phyloP scores from a whole-genome alignment of 202 grass and related monocot genomes.

The Schoenoplectus tabernaemontani region DNA sequence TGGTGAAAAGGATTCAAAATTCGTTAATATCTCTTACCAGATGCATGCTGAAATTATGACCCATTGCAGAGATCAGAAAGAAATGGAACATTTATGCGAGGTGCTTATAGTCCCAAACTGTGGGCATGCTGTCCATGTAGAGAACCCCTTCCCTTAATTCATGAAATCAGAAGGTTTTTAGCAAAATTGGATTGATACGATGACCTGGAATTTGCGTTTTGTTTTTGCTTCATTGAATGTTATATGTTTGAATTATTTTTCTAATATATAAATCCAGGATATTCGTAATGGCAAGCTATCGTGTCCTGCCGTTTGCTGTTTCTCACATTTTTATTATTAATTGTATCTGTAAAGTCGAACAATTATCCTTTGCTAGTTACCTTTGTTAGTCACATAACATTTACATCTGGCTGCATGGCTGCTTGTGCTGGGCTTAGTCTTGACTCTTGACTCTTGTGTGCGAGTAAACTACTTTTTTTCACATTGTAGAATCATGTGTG shows the following conservation, averaged over 20 bases:
- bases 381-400: too few species aligned
- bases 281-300: background rate
- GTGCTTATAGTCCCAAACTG: conserved; percentile 56
- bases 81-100: conserved; percentile 37
- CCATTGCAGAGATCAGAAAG: background rate
- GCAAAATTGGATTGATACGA: conserved; percentile 23
- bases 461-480: too few species aligned
- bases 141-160: conserved; percentile 75
- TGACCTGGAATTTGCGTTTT: background rate
- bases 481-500: too few species aligned
- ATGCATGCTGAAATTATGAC: conserved; percentile 57
- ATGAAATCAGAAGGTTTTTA: conserved; percentile 69
- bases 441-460: too few species aligned
- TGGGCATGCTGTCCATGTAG: conserved; percentile 84
- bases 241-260: background rate
- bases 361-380: too few species aligned
- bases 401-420: too few species aligned
- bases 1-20: conserved; percentile 78
- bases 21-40: conserved; percentile 46
- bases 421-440: too few species aligned
- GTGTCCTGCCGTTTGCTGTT: too few species aligned
- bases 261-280: background rate
- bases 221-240: background rate
- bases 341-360: too few species aligned
- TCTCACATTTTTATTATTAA: too few species aligned